Base-by-base conservation (phyloP, 192 early-diverging fungal genomes). In the Geranomyces variabilis region DNA sequence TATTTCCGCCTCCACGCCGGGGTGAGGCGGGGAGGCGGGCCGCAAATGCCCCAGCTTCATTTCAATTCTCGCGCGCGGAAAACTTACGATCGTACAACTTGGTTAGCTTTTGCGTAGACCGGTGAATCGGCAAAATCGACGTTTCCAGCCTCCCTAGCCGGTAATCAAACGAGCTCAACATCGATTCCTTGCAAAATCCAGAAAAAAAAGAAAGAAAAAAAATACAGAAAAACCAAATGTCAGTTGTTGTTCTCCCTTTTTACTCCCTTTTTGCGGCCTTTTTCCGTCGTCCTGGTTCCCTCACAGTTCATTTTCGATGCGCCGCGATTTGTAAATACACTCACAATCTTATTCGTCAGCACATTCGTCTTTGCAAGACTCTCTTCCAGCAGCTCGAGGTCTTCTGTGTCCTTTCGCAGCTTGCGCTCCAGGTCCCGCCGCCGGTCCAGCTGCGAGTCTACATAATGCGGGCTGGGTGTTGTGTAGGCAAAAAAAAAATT, bases 61-160 rank as follows among this genome's bases (percentile, higher is more conserved):
- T 41, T 10, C 10, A 41, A 41, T 10, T 41, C 10, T 10, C 36
- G 21, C 7, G 26, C 7, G 22, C 8, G 63, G 64, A 22, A 6
- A 21, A 75, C 85, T 17, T 83, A 93, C 92, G 93, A 62, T 89
- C 90, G 15, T 87, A 86, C 7, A 92, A 74, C 48, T 80, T 81
- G 6, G 92, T 93, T 51, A 94, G 76, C 59, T 83, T 85, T 58
- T 90, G 86, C 12, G 92, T 94, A 0, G 89, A 84, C 44, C 82
- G 81, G 61, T 94, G 91, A 66, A 94, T 93, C 21, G 93, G 93
- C 33, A 93, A 61, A 31, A 94, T 93, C 3, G 89, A 92, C 0
- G 81, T 81, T 71, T 94, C 90, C 3, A 94, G 77, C 55, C 84
- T 84, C 0, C 83, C 80, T 9, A 94, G 78, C 63, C 93, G 80